These are phyloP conservation scores for Earliella scabrosa DNA, from an alignment of 1,284 basidiomycete genomes.

Conservation along the genomic window DNA sequence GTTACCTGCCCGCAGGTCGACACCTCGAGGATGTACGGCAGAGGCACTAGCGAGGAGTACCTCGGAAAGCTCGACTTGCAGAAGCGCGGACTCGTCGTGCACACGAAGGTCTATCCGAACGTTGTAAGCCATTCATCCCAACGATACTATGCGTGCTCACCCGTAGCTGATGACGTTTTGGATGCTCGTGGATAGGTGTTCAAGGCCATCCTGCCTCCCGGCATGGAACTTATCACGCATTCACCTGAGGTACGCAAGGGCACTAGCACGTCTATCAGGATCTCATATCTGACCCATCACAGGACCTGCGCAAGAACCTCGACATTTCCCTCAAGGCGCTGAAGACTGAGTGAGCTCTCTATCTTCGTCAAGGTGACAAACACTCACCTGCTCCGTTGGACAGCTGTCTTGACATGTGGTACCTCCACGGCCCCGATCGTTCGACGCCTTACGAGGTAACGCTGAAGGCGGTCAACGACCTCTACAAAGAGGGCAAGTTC, in stretches of 20 bases:
- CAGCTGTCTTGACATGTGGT: constrained; percentile 47
- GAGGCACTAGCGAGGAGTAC: constrained; percentile 53
- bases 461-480: constrained; percentile 50
- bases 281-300: neutral
- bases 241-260: constrained; percentile 18
- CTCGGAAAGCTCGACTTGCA: constrained; percentile 42
- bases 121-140: constrained; percentile 10
- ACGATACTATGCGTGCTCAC: neutral
- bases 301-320: constrained; percentile 48
- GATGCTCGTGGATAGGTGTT: neutral
- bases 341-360: constrained; percentile 44
- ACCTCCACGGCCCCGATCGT: constrained; percentile 60
- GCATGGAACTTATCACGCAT: constrained; percentile 18
- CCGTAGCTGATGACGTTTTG: neutral
- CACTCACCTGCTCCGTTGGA: neutral
- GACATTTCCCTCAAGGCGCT: constrained; percentile 48
- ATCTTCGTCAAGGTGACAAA: neutral
- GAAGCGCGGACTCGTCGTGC: constrained; percentile 52
- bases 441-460: constrained; percentile 51
- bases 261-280: no score
- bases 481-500: constrained; percentile 52
- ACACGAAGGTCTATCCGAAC: constrained; percentile 38
- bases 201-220: constrained; percentile 5
- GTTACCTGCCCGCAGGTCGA: constrained; percentile 43
- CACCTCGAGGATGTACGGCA: constrained; percentile 54